Evolutionary conservation across 2,329 filamentous ascomycete genomes (phyloP), one percentile per base, ranked within the genome.

Genomic region (Ophiostoma novo-ulmi): DNA sequence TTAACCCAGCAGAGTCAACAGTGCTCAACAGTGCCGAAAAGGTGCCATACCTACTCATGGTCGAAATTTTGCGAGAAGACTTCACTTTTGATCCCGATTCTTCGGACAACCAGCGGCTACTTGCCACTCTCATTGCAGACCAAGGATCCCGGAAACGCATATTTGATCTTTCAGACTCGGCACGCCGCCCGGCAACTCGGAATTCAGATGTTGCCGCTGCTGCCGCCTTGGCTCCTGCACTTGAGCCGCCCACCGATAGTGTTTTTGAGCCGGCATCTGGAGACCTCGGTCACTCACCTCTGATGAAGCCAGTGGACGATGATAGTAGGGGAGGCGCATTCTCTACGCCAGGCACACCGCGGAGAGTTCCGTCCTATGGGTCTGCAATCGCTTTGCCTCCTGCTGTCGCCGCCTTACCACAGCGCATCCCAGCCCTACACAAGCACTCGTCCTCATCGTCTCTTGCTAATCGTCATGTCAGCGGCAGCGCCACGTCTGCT

Each of bases 1-100:
- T 95, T 68, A 95, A 94, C 76, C 92, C 92, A 7, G 91, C 91
- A 1, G 92, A 95, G 79, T 89, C 92, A 6, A 94, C 92, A 0
- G 92, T 94, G 70, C 81, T 95, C 69, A 95, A 95, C 79, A 95
- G 92, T 77, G 92, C 92, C 5, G 91, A 95, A 78, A 91, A 93
- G 77, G 92, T 95, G 64, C 92, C 92, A 0, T 95, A 93, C 79
- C 80, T 95, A 68, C 84, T 95, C 38, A 94, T 95, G 91, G 87
- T 94, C 2, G 92, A 95, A 77, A 89, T 95, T 31, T 80, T 95
- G 67, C 84, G 89, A 35, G 91, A 94, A 74, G 92, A 95, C 76
- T 94, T 95, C 76, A 89, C 89, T 44, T 95, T 95, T 75, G 89
- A 94, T 75, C 91, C 91, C 0, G 87, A 90, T 41, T 89, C 88